A percentile compares a stretch with the other conserved stretches of the same genome.
phyloP scores from a whole-genome alignment of 805 yeast genomes.

The Pichia membranifaciens region DNA sequence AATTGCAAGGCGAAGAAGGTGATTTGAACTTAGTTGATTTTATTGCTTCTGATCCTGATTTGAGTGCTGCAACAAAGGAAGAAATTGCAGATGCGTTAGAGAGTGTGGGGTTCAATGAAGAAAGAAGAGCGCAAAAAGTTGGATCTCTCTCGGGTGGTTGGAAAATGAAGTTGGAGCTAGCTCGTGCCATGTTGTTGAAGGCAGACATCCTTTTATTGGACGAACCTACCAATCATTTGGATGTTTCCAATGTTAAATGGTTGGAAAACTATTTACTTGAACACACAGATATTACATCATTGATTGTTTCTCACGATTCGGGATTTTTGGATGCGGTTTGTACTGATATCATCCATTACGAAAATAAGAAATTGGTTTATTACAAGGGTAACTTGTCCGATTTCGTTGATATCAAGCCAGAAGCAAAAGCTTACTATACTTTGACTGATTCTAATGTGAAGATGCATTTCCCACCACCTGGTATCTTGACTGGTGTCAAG shows the following conservation, averaged over 20 bases:
- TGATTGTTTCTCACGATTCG: conserved; percentile 96
- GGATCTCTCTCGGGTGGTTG: conserved; percentile 98
- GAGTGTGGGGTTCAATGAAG: conserved; percentile 87
- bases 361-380: conserved; percentile 87
- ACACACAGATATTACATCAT: conserved; percentile 83
- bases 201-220: conserved; percentile 92
- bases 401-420: conserved; percentile 88
- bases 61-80: conserved; percentile 53
- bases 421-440: conserved; percentile 93
- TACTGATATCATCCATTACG: conserved; percentile 95
- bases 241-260: conserved; percentile 91
- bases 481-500: conserved; percentile 94
- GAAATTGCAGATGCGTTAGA: conserved; percentile 73
- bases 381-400: conserved; percentile 94
- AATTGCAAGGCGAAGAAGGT: conserved; percentile 90
- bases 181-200: conserved; percentile 97
- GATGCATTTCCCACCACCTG: conserved; percentile 99
- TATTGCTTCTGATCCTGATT: conserved; percentile 84
- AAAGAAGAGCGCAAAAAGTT: conserved; percentile 82
- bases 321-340: conserved; percentile 94
- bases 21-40: conserved; percentile 83
- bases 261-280: conserved; percentile 77
- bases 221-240: conserved; percentile 98
- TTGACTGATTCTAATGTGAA: conserved; percentile 87
- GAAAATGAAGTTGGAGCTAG: conserved; percentile 98